Evolutionary conservation across 148 eudicot genomes (phyloP), one percentile per base, ranked within the genome.

Genomic region (Chenopodium album): DNA sequence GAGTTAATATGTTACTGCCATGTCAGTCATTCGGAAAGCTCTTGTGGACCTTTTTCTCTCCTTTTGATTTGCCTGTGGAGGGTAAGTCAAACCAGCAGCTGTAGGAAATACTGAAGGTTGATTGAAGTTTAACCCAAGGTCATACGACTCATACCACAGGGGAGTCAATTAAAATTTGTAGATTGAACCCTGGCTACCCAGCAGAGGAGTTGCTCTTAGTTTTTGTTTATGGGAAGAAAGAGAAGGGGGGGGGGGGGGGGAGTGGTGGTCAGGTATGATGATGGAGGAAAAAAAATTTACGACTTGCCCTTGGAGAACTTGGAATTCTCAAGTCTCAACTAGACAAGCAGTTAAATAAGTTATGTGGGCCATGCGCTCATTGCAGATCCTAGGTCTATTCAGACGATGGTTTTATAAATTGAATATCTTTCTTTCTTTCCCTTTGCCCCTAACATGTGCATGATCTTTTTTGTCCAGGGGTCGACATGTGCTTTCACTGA

Each of bases 401-500:
- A 13, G n/a, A 54, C 67, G 2, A 28, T 44, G 23, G 7, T n/a
- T 75, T 76, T 60, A 4, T 59, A 37, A 56, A 73, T 69, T n/a
- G 4, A 0, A 29, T 70, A 41, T 28, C 37, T 20, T 22, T 48
- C 69, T 65, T 29, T 75, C 29, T 47, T 28, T 70, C 31, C 44
- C 44, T 48, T 62, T 46, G 62, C 37, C 78, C 71, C 34, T 71
- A 66, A 77, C 22, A 26, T 68, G 79, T 76, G 20, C 80, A 62
- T 81, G 22, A 16, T 69, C 32, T 87, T 87, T 54, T 34, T 75
- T 63, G 76, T 86, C 56, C 91, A 94, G 98, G 98, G 98, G 62
- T 94, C 98, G 63, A 92, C 98, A 60, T 94, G 98, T 82, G 85
- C 97, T 75, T 92, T 94, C 83, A 88, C 90, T 78, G 98, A 94